Base-by-base conservation (phyloP, 2,329 filamentous ascomycete genomes). In the Ophiostoma novo-ulmi region DNA sequence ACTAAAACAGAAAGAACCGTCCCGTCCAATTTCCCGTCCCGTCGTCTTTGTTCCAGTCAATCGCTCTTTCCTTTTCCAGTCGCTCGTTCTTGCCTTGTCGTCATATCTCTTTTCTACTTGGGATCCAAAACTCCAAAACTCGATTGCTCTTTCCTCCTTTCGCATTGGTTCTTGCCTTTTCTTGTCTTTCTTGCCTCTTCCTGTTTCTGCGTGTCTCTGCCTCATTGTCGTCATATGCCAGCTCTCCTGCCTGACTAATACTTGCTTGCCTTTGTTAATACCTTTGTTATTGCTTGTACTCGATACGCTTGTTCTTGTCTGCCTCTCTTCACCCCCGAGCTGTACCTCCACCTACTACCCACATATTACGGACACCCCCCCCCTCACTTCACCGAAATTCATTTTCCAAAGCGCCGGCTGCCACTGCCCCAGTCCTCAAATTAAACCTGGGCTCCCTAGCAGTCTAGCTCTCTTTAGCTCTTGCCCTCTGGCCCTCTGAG, bases 371-470 rank as follows among this genome's bases (percentile, higher is more conserved):
- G 31, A 31, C 63, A n/a, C 31, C 26, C 64, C 31, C 26, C 64
- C 31, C 63, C 8, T 48, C 44, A 48, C 20, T 41, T 71, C 67
- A 68, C 72, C 72, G 68, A 72, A 72, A 68, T 65, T 41, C 48
- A 69, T 44, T 39, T 39, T 58, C 38, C 41, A 44, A 67, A 69
- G 58, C 68, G 68, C 70, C 70, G 66, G 13, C 65, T 31, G 14
- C 31, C 64, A 26, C 71, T 67, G 38, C 64, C 39, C 67, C 52
- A 64, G 69, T 64, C 66, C 22, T 71, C 39, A 69, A 73, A 73
- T 73, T 71, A 73, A 68, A 73, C 70, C 64, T 44, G 22, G 64
- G 22, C 58, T 44, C 22, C 52, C 31, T 72, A 17, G 44, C 44
- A 48, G 44, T 48, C 44, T 48, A 48, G 44, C 44, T 48, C 44